These are phyloP conservation scores for Lachancea nothofagi DNA, from an alignment of 805 yeast species.

Conservation along the genomic window DNA sequence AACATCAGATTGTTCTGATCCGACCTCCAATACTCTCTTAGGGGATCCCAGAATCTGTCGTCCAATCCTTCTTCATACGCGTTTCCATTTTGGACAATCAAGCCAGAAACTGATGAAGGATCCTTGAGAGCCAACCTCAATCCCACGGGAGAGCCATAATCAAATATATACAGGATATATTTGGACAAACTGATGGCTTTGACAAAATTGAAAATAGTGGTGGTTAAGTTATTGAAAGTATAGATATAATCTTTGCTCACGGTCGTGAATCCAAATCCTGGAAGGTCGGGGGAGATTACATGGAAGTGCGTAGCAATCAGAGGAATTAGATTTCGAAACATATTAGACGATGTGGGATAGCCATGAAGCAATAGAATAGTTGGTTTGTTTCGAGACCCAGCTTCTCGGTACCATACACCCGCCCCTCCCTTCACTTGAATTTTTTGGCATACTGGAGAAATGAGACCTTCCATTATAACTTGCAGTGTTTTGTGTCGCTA, in stretches of 20 bases:
- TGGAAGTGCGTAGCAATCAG: conserved; percentile 34
- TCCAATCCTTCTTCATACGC: conserved; percentile 41
- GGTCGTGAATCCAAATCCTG: conserved; percentile 38
- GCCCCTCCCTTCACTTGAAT: conserved; percentile 6
- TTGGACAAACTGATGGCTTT: conserved; percentile 24
- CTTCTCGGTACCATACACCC: conserved; percentile 38
- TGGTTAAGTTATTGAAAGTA: conserved; percentile 33
- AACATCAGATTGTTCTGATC: conserved; percentile 15
- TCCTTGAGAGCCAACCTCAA: conserved; percentile 34
- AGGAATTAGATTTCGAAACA: conserved; percentile 37
- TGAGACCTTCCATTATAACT: neutral
- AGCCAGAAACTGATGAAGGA: conserved; percentile 30
- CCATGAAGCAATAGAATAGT: conserved; percentile 40
- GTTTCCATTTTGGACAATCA: conserved; percentile 41
- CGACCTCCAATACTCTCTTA: conserved; percentile 32
- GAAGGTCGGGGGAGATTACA: conserved; percentile 43
- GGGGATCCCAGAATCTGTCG: conserved; percentile 36
- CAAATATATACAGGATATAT: conserved; percentile 37
- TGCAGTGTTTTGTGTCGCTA: neutral
- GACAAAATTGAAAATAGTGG: conserved; percentile 31
- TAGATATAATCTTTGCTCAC: conserved; percentile 27
- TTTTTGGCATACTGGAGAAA: conserved; percentile 6
- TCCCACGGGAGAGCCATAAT: conserved; percentile 43
- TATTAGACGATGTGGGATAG: conserved; percentile 40
- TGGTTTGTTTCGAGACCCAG: conserved; percentile 35